Conservation (phyloP, 148 eudicot genomes). For the Persicaria maculosa region DNA sequence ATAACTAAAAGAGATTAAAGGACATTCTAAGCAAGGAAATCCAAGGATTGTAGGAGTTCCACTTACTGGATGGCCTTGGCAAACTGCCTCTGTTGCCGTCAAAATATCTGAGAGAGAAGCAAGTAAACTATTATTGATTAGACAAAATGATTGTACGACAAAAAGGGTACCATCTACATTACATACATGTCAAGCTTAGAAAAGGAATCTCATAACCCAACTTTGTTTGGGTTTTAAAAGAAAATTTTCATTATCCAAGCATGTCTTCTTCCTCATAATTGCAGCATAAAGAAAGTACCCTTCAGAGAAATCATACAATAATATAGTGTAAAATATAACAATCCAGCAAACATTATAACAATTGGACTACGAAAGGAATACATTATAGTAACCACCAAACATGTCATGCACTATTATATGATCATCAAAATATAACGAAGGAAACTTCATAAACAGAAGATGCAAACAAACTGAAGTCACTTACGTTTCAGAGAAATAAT, state of each 20-base stretch:
- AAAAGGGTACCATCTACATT: background rate
- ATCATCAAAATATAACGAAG: background rate
- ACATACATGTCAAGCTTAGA: background rate
- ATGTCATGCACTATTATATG: background rate
- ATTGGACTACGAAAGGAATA: background rate
- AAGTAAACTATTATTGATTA: slow-evolving; percentile 1
- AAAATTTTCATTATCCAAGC: background rate
- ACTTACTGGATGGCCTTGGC: slow-evolving; percentile 74
- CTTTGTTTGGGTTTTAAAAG: background rate
- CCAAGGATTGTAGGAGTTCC: background rate
- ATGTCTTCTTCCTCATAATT: background rate
- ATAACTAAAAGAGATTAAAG: background rate
- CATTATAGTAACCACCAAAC: background rate
- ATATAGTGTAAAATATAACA: background rate
- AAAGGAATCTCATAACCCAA: background rate
- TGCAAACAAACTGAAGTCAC: slow-evolving; percentile 22
- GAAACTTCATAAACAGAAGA: background rate
- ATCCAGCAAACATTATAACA: background rate
- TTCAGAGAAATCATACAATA: background rate
- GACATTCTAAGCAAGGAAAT: background rate
- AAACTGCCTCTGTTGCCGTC: slow-evolving; percentile 70
- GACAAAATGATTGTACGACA: background rate
- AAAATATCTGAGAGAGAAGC: slow-evolving; percentile 46
- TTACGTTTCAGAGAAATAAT: slow-evolving; percentile 77
- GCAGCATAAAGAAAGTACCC: background rate